phyloP scores from a whole-genome alignment of 1,139 yeast species.

The Debaryomyces robertsiae region DNA sequence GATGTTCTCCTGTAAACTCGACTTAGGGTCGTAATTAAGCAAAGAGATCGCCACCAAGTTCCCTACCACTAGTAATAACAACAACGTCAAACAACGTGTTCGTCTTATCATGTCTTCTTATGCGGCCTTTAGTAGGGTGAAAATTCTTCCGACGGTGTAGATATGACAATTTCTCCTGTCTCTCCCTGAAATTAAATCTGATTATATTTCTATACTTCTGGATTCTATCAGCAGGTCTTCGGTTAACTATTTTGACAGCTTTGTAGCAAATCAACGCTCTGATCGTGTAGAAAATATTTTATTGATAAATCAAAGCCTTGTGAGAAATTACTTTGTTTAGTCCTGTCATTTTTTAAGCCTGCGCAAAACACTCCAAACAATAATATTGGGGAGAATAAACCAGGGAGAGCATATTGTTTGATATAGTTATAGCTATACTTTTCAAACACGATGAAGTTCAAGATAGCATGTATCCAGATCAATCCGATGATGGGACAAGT shows the following conservation, averaged over 20 bases:
- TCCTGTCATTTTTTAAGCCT: not conserved
- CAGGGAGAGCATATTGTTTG: not conserved
- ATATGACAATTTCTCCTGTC: too few relatives aligned
- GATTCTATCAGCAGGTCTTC: too few relatives aligned
- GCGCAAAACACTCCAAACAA: too few relatives aligned
- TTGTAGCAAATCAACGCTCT: not conserved
- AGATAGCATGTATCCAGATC: constrained; percentile 69
- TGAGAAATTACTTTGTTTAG: not conserved
- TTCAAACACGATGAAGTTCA: constrained; percentile 30
- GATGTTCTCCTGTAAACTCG: constrained; percentile 1
- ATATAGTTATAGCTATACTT: not conserved
- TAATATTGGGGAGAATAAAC: too few relatives aligned
- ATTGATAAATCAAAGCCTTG: not conserved
- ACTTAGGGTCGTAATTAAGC: constrained; percentile 11
- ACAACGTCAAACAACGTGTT: constrained; percentile 21
- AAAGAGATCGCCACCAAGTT: constrained; percentile 22
- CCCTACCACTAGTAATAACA: constrained; percentile 19
- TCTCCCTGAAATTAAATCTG: too few relatives aligned
- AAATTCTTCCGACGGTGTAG: too few relatives aligned
- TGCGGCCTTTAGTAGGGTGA: too few relatives aligned
- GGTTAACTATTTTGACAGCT: not conserved
- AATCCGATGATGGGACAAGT: constrained; percentile 67
- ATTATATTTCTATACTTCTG: too few relatives aligned
- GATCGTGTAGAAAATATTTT: not conserved
- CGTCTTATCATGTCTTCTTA: constrained; percentile 18